Conservation (phyloP, 225 moss, liverwort and hornwort species). For the Straminergon stramineum region DNA sequence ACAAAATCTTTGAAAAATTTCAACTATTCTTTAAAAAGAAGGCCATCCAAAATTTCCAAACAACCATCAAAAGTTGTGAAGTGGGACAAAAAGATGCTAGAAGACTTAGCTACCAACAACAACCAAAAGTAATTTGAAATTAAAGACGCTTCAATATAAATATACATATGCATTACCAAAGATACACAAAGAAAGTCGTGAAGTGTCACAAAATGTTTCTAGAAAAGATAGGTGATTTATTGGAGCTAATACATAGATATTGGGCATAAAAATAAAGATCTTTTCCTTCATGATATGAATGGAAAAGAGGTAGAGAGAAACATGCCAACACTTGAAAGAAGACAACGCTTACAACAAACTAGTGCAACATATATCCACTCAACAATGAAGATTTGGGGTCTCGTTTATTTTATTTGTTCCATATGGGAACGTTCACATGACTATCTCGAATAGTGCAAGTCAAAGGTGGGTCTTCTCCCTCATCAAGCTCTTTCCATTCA, state of each 20-base stretch:
- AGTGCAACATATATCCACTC: background rate
- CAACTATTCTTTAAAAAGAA: background rate
- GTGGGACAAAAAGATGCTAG: background rate
- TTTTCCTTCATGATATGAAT: background rate
- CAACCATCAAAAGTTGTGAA: background rate
- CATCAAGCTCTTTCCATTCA: too few relatives aligned
- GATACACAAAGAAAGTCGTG: background rate
- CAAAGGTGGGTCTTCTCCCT: too few relatives aligned
- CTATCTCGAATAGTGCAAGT: too few relatives aligned
- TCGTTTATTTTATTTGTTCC: too few relatives aligned
- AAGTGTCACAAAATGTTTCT: background rate
- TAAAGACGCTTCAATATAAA: background rate
- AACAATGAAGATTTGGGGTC: too few relatives aligned
- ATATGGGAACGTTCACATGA: too few relatives aligned
- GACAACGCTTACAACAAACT: background rate
- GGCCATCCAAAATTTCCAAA: background rate
- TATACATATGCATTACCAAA: too few relatives aligned
- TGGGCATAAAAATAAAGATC: background rate
- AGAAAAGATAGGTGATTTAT: background rate
- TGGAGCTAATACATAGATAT: background rate
- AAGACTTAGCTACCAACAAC: background rate
- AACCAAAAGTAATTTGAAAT: background rate
- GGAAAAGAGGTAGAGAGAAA: background rate
- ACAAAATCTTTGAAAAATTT: background rate
- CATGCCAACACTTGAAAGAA: too few relatives aligned